Base-by-base conservation (phyloP, 768 basidiomycete species). In the Solioccasus polychromus region DNA sequence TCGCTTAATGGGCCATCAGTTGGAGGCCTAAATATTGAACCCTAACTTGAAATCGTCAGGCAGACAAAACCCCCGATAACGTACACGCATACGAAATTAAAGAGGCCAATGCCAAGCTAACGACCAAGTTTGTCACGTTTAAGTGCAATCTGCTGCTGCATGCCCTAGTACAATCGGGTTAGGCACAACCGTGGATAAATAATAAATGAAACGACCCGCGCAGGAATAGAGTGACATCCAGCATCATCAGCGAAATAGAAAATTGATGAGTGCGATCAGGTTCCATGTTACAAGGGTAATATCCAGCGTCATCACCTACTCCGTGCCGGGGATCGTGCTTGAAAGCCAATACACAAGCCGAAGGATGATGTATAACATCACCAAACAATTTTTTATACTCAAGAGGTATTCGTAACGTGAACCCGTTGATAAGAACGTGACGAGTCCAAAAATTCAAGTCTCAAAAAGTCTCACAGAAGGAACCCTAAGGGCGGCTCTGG, bases 251-350 rank as follows among this genome's bases (percentile, higher is more conserved):
- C 26, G 17, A 51, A 48, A 42, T 17, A 18, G 15, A 34, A 34
- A 4, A 34, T 17, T 17, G 32, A 34, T 10, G 18, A 17, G 32
- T 34, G 32, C 32, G 32, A 34, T 34, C 32, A 34, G 12, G 32
- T 34, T 34, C 32, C 32, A 34, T 34, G 18, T 34, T 4, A 34
- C 32, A 17, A 34, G 18, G 2, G 32, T 17, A 17, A 34, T 34
- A 14, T 41, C 54, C 51, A 56, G 22, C 50, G 53, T 39, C 54
- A 43, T 48, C 47, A 41, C 9, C 48, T 52, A 50, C 49, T 51
- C 55, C 57, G 59, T 51, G 42, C 24, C 51, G 51, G 24, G 58
- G 60, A 46, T 62, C 60, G 47, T 57, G 53, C 43, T 53, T 54
- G 9, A 48, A 53, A 23, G 52, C 47, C 39, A 51, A 38, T 14